Evolutionary conservation across 441 rosid genomes (phyloP).

Genomic region (Melastoma candidum): DNA sequence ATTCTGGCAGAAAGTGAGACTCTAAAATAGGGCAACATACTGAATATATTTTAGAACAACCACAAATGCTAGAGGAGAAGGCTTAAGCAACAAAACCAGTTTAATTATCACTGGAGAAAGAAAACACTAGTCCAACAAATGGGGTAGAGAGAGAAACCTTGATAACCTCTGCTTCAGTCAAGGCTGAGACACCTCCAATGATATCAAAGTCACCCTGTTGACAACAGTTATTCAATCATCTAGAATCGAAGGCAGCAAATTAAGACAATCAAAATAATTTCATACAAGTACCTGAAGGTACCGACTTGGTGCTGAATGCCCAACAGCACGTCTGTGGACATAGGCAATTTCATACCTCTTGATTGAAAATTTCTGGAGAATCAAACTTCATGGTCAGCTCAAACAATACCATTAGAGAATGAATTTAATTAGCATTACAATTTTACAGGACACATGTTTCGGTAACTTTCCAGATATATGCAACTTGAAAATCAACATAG

Average conservation of each 20-base stretch:
- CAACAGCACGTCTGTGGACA: constrained; percentile 84
- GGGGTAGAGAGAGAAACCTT: constrained; percentile 40
- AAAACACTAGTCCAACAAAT: too few relatives aligned
- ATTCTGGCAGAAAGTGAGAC: too few relatives aligned
- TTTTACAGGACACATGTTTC: too few relatives aligned
- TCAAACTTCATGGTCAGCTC: constrained; percentile 1
- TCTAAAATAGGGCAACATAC: too few relatives aligned
- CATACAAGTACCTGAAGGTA: constrained; percentile 61
- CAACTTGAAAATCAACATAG: too few relatives aligned
- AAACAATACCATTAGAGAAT: not conserved
- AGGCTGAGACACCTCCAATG: constrained; percentile 78
- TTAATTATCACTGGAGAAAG: too few relatives aligned
- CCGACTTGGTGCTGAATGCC: constrained; percentile 91
- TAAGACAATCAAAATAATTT: not conserved
- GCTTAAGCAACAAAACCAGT: too few relatives aligned
- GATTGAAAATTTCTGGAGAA: constrained; percentile 69
- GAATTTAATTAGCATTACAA: too few relatives aligned
- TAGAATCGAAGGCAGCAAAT: not conserved
- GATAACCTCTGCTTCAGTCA: constrained; percentile 88
- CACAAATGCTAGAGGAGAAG: too few relatives aligned
- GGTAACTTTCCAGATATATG: too few relatives aligned
- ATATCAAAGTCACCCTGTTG: constrained; percentile 91
- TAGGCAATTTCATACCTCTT: constrained; percentile 77
- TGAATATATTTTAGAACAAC: too few relatives aligned
- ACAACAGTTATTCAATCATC: constrained; percentile 6